A percentile compares a stretch with the other conserved stretches of the same genome.
Conservation (phyloP, 805 yeast species). For the Zygosaccharomyces pseudorouxii region DNA sequence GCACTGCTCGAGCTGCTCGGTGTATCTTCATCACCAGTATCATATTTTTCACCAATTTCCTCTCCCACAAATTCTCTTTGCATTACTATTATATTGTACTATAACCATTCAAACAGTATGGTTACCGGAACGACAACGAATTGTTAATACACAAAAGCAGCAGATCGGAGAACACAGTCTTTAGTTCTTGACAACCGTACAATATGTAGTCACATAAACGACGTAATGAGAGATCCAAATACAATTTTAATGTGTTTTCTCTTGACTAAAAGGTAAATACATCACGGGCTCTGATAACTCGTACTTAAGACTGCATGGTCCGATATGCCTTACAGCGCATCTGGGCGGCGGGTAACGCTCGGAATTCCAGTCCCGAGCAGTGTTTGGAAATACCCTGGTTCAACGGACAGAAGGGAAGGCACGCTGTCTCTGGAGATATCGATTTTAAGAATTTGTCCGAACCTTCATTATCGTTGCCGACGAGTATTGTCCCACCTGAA, state of each 20-base stretch:
- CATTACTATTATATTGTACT: not conserved
- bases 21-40: constrained; percentile 9
- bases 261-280: not conserved
- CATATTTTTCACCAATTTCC: constrained; percentile 2
- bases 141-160: not conserved
- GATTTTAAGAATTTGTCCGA: too few species aligned
- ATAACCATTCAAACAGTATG: not conserved
- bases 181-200: not conserved
- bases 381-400: not conserved
- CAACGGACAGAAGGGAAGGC: not conserved
- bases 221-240: not conserved
- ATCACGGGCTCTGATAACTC: not conserved
- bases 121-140: not conserved
- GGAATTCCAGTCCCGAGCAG: not conserved
- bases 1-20: not conserved
- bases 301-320: not conserved
- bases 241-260: not conserved
- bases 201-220: not conserved
- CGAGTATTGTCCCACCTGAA: not conserved
- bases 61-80: constrained; percentile 1
- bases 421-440: too few species aligned
- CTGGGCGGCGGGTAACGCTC: not conserved
- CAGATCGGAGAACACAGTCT: not conserved
- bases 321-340: not conserved
- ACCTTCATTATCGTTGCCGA: too few species aligned